phyloP scores from a whole-genome alignment of 2,329 filamentous ascomycete species.

The Amauroascus verrucosus region DNA sequence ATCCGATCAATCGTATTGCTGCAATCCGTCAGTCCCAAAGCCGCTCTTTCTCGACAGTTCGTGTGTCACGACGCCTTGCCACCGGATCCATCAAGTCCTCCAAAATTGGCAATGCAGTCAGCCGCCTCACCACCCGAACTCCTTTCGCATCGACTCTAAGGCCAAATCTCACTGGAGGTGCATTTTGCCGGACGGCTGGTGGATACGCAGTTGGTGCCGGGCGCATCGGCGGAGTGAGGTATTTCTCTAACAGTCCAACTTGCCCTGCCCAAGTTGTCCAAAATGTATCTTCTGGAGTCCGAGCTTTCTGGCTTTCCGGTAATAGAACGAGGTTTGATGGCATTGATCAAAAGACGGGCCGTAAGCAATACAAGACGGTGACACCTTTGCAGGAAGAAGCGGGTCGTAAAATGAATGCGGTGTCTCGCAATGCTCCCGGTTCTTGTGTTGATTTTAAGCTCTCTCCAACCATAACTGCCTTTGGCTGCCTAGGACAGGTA shows the following conservation, averaged over 20 bases:
- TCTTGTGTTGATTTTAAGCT: conserved; percentile 82
- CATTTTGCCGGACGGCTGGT: conserved; percentile 71
- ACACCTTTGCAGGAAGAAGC: conserved; percentile 64
- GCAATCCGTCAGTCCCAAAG: conserved; percentile 54
- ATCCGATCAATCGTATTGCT: conserved; percentile 52
- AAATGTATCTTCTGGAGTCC: conserved; percentile 87
- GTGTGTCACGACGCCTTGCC: conserved; percentile 37
- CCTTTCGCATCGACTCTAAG: conserved; percentile 83
- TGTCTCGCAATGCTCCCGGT: conserved; percentile 50
- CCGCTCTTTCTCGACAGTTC: conserved; percentile 52
- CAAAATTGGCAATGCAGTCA: conserved; percentile 46
- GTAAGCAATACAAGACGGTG: conserved; percentile 71
- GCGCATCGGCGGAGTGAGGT: conserved; percentile 60
- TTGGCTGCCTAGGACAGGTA: conserved; percentile 53
- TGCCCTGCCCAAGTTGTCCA: conserved; percentile 82
- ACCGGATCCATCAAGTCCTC: conserved; percentile 48
- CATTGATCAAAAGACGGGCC: conserved; percentile 53
- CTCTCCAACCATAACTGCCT: conserved; percentile 78
- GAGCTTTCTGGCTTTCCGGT: conserved; percentile 85
- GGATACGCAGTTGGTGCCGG: conserved; percentile 72
- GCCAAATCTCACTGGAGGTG: conserved; percentile 83
- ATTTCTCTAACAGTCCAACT: conserved; percentile 82
- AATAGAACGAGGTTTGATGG: conserved; percentile 84
- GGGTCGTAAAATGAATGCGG: conserved; percentile 53
- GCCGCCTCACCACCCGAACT: conserved; percentile 59